phyloP scores from a whole-genome alignment of 148 eudicot genomes.

The Arbutus unedo region DNA sequence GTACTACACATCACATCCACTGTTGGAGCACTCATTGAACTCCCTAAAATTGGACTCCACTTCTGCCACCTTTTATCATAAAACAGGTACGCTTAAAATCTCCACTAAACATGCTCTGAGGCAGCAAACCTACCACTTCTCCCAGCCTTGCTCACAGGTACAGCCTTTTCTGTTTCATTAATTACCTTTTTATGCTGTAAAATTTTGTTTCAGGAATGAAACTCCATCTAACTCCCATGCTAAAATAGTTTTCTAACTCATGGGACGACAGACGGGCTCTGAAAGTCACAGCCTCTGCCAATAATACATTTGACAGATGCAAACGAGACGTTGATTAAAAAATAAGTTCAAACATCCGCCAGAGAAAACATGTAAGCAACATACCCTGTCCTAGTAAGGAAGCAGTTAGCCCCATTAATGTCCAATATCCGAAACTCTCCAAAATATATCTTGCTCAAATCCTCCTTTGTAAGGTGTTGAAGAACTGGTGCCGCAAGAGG shows the following conservation, averaged over 20 bases:
- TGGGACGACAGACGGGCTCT: background rate
- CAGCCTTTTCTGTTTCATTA: background rate
- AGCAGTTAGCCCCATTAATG: constrained; percentile 74
- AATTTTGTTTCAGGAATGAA: background rate
- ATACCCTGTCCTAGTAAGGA: constrained; percentile 95
- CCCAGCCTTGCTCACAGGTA: background rate
- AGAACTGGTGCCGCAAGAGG: constrained; percentile 95
- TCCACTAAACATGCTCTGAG: background rate
- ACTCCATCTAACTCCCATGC: background rate
- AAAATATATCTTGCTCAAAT: constrained; percentile 90
- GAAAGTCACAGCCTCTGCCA: background rate
- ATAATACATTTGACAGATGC: background rate
- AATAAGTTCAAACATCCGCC: background rate
- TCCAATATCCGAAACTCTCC: constrained; percentile 67
- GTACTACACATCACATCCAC: background rate
- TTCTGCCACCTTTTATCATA: background rate
- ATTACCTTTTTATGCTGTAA: background rate
- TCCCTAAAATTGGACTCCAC: background rate
- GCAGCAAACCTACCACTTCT: background rate
- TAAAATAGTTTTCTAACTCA: background rate
- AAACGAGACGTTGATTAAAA: background rate
- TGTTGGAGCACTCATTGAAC: too few species aligned
- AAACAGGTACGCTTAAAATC: background rate
- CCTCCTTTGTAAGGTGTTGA: constrained; percentile 79
- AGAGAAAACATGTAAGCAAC: constrained; percentile 11